Evolutionary conservation across 495 filamentous ascomycete species (phyloP), one percentile per base, ranked within the genome.

Genomic region (Xylaria grammica): DNA sequence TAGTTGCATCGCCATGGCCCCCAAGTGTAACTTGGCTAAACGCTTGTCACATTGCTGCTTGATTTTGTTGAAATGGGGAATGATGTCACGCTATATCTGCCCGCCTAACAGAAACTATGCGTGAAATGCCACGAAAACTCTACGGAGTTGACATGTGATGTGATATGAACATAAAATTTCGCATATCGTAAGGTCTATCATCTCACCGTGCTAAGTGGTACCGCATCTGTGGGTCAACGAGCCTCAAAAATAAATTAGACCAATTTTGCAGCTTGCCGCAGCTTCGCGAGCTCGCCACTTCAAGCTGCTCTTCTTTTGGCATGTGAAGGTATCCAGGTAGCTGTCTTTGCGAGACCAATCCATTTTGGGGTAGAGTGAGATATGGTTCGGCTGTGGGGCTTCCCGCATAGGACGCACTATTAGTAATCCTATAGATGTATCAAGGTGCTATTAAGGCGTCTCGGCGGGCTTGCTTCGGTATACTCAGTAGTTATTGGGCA

Each of bases 311-410:
- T 27, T 57, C 36, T 11, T 24, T 48, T 59, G 42, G 6, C 56
- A 59, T 59, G 56, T 59, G 56, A 59, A 59, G n/a, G 42, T 59
- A 48, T 9, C 56, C 10, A 22, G 19, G 51, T 36, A 53, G 5
- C 4, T 36, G 32, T 4, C 4, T 36, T 5, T n/a, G n/a, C n/a
- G n/a, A n/a, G n/a, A n/a, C n/a, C n/a, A 48, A 13, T 48, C 45
- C 10, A 1, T 24, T 53, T 53, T 1, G 30, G 50, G 50, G n/a
- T n/a, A n/a, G n/a, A n/a, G n/a, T n/a, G n/a, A n/a, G n/a, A n/a
- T n/a, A n/a, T n/a, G n/a, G n/a, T n/a, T n/a, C n/a, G n/a, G n/a
- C n/a, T n/a, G 53, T 56, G 53, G 53, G 53, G 32, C 53, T 56
- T 56, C 53, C 52, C 53, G 53, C 34, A 42, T 56, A n/a, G n/a